A percentile compares a stretch with the other conserved stretches of the same genome.
Evolutionary conservation across 2,329 filamentous ascomycete species (phyloP).

Genomic region (Rasamsonia emersonii): DNA sequence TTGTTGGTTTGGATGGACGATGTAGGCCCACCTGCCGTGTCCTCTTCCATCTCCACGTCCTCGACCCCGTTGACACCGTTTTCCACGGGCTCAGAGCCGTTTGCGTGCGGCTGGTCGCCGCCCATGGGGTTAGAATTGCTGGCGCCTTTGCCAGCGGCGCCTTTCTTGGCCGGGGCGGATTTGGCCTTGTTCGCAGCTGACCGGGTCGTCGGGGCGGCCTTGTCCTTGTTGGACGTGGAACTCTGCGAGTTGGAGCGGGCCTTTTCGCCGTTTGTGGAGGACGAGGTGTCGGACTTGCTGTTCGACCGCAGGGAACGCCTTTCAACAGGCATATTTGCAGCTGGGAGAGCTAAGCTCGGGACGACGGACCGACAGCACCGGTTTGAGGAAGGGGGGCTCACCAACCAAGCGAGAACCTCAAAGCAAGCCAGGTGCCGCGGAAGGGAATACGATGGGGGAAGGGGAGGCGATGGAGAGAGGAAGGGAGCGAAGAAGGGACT

Average conservation of each 20-base stretch:
- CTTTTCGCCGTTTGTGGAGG: conserved; percentile 40
- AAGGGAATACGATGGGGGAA: background rate
- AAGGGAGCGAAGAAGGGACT: background rate
- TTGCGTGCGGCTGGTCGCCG: conserved; percentile 59
- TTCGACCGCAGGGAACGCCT: conserved; percentile 39
- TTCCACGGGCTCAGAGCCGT: conserved; percentile 61
- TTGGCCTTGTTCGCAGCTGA: conserved; percentile 34
- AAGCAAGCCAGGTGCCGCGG: background rate
- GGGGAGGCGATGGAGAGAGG: background rate
- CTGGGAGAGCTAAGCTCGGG: conserved; percentile 15
- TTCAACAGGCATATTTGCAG: conserved; percentile 39
- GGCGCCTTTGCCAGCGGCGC: conserved; percentile 25
- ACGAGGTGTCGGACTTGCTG: conserved; percentile 39
- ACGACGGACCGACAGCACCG: conserved; percentile 6
- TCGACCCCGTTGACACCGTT: conserved; percentile 59
- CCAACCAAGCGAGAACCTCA: conserved; percentile 3
- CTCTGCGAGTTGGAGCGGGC: conserved; percentile 34
- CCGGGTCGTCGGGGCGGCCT: conserved; percentile 34
- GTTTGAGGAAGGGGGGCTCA: conserved; percentile 3
- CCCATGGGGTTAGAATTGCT: conserved; percentile 46
- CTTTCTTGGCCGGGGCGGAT: conserved; percentile 26
- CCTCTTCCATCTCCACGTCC: conserved; percentile 64
- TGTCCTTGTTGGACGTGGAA: conserved; percentile 37
- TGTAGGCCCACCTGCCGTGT: conserved; percentile 44
- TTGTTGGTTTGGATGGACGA: conserved; percentile 51